Percentiles rank a stretch among this genome's conserved stretches.
Conservation (phyloP, 2,329 filamentous ascomycete genomes). For the Aspergillus sp. region DNA sequence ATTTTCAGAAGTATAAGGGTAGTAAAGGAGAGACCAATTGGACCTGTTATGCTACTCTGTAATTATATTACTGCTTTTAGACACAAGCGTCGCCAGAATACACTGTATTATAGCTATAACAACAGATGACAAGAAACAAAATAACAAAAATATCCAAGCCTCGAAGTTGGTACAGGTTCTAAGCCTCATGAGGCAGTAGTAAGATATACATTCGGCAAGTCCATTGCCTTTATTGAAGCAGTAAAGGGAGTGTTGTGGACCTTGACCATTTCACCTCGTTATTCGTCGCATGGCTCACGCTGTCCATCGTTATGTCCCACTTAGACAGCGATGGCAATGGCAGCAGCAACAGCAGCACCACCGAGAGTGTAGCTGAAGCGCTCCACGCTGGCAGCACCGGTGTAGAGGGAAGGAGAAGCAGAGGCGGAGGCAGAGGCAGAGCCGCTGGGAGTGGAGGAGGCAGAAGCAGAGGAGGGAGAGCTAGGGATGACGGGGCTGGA, state of each 20-base stretch:
- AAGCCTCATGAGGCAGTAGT: neutral
- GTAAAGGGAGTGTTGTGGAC: neutral
- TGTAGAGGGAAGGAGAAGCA: conserved; percentile 11
- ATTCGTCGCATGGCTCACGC: neutral
- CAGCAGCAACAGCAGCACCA: conserved; percentile 16
- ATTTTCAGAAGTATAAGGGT: accelerated
- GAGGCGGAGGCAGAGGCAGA: conserved; percentile 1
- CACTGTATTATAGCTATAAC: neutral
- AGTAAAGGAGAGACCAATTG: no score
- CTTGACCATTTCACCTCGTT: neutral
- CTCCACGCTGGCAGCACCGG: conserved; percentile 16
- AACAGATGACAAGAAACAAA: neutral
- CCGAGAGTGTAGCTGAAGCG: conserved; percentile 12
- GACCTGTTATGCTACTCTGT: no score
- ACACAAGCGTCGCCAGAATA: neutral
- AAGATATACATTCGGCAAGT: conserved; percentile 2
- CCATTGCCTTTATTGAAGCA: neutral
- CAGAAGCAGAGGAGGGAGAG: neutral
- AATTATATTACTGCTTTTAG: no score
- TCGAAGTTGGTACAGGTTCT: neutral
- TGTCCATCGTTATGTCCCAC: neutral
- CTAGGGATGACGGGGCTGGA: conserved; percentile 13
- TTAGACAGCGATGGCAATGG: conserved; percentile 17
- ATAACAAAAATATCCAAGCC: neutral
- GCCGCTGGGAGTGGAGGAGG: conserved; percentile 4